Conservation (phyloP, 192 early-diverging fungal genomes). For the Coemansia sp. region DNA sequence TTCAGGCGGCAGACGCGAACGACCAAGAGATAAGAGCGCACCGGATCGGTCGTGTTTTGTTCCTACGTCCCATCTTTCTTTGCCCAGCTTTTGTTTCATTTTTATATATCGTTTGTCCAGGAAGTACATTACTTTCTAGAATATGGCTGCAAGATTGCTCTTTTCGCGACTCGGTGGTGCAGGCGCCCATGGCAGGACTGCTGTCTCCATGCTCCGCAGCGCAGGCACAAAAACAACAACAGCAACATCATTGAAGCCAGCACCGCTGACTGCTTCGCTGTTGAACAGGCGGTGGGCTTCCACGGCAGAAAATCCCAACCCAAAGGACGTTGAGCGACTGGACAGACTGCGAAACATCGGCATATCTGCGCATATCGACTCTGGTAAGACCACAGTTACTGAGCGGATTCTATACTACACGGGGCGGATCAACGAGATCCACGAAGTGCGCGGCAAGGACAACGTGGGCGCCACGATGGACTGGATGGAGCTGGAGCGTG, state of each 20-base stretch:
- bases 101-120: background rate
- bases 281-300: conserved; percentile 34
- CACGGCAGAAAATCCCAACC: conserved; percentile 5
- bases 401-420: conserved; percentile 85
- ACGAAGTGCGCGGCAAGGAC: conserved; percentile 83
- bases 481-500: conserved; percentile 97
- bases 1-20: no score
- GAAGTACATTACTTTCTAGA: background rate
- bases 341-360: conserved; percentile 78
- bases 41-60: no score
- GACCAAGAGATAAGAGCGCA: no score
- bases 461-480: conserved; percentile 99
- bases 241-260: background rate
- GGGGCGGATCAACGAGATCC: conserved; percentile 86
- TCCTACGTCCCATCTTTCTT: background rate
- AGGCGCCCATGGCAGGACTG: background rate
- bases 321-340: conserved; percentile 57
- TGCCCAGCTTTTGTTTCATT: background rate
- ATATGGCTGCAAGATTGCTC: conserved; percentile 35
- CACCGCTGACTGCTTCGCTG: conserved; percentile 16
- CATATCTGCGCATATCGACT: conserved; percentile 87
- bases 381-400: conserved; percentile 84
- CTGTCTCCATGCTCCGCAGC: conserved; percentile 6
- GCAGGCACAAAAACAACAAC: background rate
- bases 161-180: conserved; percentile 36